Evolutionary conservation across 225 moss, liverwort and hornwort species (phyloP).

Genomic region (Pseudoscleropodium purum): DNA sequence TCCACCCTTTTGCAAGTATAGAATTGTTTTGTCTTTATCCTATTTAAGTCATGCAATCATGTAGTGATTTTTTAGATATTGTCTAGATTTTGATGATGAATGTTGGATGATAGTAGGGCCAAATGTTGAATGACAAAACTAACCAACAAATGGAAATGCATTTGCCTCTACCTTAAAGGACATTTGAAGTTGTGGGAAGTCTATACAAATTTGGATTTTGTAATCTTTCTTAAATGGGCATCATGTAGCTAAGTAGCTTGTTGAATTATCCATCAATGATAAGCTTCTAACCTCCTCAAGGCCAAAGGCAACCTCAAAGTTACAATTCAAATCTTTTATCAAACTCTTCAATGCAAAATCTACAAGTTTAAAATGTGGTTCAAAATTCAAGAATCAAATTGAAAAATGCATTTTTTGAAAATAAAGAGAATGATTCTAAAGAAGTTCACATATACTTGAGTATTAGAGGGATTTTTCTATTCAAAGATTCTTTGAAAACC

Average conservation of each 20-base stretch:
- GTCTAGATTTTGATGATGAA: too few relatives aligned
- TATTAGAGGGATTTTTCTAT: not conserved
- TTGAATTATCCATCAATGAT: not conserved
- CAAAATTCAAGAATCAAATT: not conserved
- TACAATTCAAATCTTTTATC: not conserved
- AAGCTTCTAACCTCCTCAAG: not conserved
- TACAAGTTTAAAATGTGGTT: not conserved
- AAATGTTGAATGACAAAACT: too few relatives aligned
- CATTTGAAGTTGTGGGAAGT: too few relatives aligned
- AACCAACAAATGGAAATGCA: fast-evolving
- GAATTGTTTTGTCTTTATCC: fast-evolving
- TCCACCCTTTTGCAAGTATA: too few relatives aligned
- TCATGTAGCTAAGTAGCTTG: not conserved
- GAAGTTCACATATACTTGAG: not conserved
- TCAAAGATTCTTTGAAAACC: fast-evolving
- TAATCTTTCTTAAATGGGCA: not conserved
- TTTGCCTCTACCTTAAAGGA: not conserved
- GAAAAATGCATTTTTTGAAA: not conserved
- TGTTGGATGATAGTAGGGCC: too few relatives aligned
- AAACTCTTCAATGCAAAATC: not conserved
- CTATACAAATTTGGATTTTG: fast-evolving
- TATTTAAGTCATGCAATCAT: too few relatives aligned
- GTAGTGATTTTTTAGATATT: too few relatives aligned
- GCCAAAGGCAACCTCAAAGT: not conserved
- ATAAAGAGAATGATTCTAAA: not conserved